phyloP scores from a whole-genome alignment of 306 rosid species.

The Fragaria ananassa region DNA sequence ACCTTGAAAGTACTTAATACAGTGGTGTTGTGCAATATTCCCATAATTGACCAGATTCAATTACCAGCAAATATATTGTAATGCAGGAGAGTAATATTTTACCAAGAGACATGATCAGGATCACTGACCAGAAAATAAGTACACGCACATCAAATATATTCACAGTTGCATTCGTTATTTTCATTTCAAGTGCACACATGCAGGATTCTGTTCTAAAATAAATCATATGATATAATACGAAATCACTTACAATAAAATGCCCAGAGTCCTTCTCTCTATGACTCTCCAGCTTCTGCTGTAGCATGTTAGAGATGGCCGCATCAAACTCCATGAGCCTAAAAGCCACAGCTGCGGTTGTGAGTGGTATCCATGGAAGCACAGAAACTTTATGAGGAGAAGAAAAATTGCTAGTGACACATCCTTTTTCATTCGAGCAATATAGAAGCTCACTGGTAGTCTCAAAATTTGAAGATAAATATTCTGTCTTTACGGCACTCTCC shows the following conservation, averaged over 20 bases:
- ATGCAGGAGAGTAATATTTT: too few relatives aligned
- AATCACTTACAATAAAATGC: conserved; percentile 40
- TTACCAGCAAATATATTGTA: too few relatives aligned
- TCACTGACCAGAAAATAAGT: not conserved
- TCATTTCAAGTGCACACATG: not conserved
- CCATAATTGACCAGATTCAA: not conserved
- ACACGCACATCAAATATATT: not conserved
- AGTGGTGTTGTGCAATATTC: not conserved
- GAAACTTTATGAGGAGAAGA: conserved; percentile 31
- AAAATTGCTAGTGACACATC: conserved; percentile 25
- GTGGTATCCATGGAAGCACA: conserved; percentile 71
- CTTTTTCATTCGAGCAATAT: conserved; percentile 31
- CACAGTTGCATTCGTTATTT: not conserved
- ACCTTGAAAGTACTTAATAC: not conserved
- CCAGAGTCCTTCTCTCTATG: conserved; percentile 42
- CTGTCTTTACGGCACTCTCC: conserved; percentile 61
- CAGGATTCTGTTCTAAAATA: not conserved
- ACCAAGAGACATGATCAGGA: not conserved
- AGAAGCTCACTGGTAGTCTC: conserved; percentile 60
- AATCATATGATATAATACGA: conserved; percentile 15
- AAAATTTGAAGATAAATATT: conserved; percentile 48
- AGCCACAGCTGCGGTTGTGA: conserved; percentile 65
- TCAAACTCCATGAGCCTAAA: conserved; percentile 75
- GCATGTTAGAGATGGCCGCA: conserved; percentile 42
- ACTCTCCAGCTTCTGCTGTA: conserved; percentile 49